Base-by-base conservation (phyloP, 805 yeast species). In the Zygoascus biomembranicola region DNA sequence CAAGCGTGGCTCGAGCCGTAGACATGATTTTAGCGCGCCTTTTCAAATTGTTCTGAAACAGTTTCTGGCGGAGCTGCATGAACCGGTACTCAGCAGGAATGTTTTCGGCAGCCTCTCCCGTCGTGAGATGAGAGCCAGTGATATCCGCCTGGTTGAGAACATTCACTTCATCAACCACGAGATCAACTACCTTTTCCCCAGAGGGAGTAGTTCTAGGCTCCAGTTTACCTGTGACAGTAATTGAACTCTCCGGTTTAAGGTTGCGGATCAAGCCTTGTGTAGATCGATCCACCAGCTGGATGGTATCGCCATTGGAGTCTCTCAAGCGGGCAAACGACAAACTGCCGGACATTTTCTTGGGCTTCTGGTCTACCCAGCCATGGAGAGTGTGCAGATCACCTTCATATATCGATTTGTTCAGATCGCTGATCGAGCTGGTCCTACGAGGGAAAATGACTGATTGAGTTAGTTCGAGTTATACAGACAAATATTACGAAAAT, bases 281-380 rank as follows among this genome's bases (percentile, higher is more conserved):
- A 28, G 63, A 63, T 11, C 69, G 63, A 47, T 76, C 66, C 6
- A 78, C 69, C 52, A 87, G 57, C 62, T 90, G 97, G 8, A 82
- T 74, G 8, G 69, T 58, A 47, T 82, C 79, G 0, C 97, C 97
- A 43, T 79, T 72, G 32, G 73, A 63, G 64, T 90, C 98, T 57
- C 98, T 74, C 13, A 92, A 69, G 28, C 77, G 79, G 1, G 85
- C 94, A 72, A 94, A 92, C 1, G 80, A 75, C 49, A 87, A 71
- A 10, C 69, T 69, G 51, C 80, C 81, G 2, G 92, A 82, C 51
- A 87, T 71, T 51, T 81, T 80, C 52, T 84, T 76, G 0, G 96
- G 94, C 58, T 84, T 82, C 20, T 78, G 73, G 62, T 88, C 81
- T 16, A 92, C 77, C 89, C 97, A 94, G 0, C 99, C 98, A 57